Evolutionary conservation across 169 alveolate genomes (phyloP), one percentile per base, ranked within the genome.

Genomic region (Plasmodium vinckei): DNA sequence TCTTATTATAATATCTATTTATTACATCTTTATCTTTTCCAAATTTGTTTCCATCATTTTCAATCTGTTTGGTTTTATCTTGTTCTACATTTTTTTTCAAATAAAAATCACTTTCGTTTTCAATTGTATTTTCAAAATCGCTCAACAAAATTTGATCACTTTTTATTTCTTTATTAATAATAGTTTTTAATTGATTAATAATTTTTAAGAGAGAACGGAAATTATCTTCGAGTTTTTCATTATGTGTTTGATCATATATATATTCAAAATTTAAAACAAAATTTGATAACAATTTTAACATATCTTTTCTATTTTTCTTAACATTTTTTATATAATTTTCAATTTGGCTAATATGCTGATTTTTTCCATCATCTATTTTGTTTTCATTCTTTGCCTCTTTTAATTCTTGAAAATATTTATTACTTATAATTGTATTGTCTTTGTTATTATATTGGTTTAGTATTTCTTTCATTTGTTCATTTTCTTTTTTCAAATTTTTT

Each of bases 381-480:
- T 51, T 25, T n/a, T 61, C 51, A 23, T 23, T 51, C 12, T 75
- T 54, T 23, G 15, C 23, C 12, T 25, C 56, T 13, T 75, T 75
- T 19, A 75, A 12, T 19, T 53, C 46, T 53, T 75, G 69, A 75
- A 75, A 75, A 56, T 75, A 63, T 1, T 60, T 15, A 21, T 75
- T 75, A 54, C 88, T 75, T 33, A 75, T 63, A 49, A 75, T 75
- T 6, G 67, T 68, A 63, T 75, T 75, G 23, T 75, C 88, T 68
- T 42, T 75, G 27, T 56, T 61, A 57, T 75, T 75, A 56, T 75
- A 75, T 39, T 49, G 46, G 2, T 25, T 67, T 53, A 75, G 19
- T 5, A 63, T 13, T 54, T 27, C 9, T 21, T 75, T 75, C 75
- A 75, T 75, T 21, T 63, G 59, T 7, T 75, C 64, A 61, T 75